phyloP scores from a whole-genome alignment of 2,329 filamentous ascomycete species.

The Phialemonium atrogriseum region DNA sequence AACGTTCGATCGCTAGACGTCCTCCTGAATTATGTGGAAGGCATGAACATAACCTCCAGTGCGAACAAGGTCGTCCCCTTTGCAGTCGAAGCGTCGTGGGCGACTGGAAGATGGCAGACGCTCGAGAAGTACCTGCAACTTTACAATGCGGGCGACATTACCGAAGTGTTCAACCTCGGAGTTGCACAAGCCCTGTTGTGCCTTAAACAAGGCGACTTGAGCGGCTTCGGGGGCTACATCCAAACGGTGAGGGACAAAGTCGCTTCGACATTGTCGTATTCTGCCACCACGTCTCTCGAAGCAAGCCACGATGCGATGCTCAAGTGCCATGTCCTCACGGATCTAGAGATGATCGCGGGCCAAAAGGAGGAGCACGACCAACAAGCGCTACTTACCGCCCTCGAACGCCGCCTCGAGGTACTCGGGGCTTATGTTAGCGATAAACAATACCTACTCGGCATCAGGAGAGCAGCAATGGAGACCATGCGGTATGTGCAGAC shows the following conservation, averaged over 20 bases:
- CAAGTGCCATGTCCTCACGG: conserved; percentile 78
- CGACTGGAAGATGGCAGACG: conserved; percentile 71
- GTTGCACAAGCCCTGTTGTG: conserved; percentile 61
- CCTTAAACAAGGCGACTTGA: conserved; percentile 42
- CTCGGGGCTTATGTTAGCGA: conserved; percentile 84
- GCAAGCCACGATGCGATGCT: conserved; percentile 79
- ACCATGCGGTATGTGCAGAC: conserved; percentile 42
- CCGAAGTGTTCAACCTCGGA: conserved; percentile 72
- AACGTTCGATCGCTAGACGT: conserved; percentile 50
- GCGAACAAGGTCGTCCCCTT: conserved; percentile 66
- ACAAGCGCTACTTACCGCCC: conserved; percentile 37
- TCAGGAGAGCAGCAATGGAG: conserved; percentile 83
- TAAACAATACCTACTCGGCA: conserved; percentile 85
- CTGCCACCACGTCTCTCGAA: conserved; percentile 72
- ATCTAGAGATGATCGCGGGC: conserved; percentile 69
- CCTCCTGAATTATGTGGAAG: conserved; percentile 78
- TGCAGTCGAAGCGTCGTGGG: conserved; percentile 87
- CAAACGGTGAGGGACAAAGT: conserved; percentile 60
- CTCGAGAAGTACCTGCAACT: conserved; percentile 57
- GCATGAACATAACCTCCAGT: conserved; percentile 49
- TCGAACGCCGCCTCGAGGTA: conserved; percentile 76
- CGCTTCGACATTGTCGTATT: conserved; percentile 64
- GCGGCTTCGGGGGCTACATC: conserved; percentile 49
- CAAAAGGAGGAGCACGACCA: conserved; percentile 32
- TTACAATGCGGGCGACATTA: conserved; percentile 39